These are phyloP conservation scores for Candida sphagnicola DNA, from an alignment of 805 yeast genomes.

Conservation along the genomic window DNA sequence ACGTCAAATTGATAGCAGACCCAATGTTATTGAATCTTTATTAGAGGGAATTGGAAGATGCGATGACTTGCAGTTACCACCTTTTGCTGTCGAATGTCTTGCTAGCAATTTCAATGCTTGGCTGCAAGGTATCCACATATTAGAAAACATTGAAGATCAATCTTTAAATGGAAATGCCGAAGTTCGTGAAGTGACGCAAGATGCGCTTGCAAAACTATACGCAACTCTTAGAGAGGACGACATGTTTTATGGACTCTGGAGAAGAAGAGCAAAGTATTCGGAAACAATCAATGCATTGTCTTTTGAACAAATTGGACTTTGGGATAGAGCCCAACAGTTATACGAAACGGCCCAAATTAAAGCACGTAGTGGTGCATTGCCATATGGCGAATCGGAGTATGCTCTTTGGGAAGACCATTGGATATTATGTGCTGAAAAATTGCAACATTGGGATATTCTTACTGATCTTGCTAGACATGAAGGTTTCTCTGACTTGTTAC, in stretches of 20 bases:
- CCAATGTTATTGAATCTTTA: constrained; percentile 81
- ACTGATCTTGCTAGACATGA: constrained; percentile 97
- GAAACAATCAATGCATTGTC: constrained; percentile 93
- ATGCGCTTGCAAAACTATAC: constrained; percentile 86
- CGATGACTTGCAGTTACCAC: constrained; percentile 77
- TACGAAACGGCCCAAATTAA: constrained; percentile 96
- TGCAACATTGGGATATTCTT: constrained; percentile 96
- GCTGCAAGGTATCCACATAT: constrained; percentile 81
- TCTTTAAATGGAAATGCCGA: constrained; percentile 66
- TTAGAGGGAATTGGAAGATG: constrained; percentile 80
- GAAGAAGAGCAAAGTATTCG: constrained; percentile 89
- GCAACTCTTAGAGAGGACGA: constrained; percentile 89
- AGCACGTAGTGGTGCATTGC: constrained; percentile 91
- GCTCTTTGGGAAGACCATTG: constrained; percentile 98
- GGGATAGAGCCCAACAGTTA: constrained; percentile 90
- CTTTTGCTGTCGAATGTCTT: constrained; percentile 84
- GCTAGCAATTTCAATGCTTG: constrained; percentile 87
- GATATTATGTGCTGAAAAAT: constrained; percentile 94
- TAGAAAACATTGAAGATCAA: constrained; percentile 62
- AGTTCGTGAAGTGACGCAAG: constrained; percentile 80
- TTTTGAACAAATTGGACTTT: constrained; percentile 90
- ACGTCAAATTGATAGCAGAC: constrained; percentile 82
- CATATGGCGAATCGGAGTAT: constrained; percentile 93
- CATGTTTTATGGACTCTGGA: constrained; percentile 97
- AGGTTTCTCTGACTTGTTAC: constrained; percentile 87